Evolutionary conservation across 257 asterid species (phyloP), one percentile per base, ranked within the genome.

Genomic region (Solanum arcanum): DNA sequence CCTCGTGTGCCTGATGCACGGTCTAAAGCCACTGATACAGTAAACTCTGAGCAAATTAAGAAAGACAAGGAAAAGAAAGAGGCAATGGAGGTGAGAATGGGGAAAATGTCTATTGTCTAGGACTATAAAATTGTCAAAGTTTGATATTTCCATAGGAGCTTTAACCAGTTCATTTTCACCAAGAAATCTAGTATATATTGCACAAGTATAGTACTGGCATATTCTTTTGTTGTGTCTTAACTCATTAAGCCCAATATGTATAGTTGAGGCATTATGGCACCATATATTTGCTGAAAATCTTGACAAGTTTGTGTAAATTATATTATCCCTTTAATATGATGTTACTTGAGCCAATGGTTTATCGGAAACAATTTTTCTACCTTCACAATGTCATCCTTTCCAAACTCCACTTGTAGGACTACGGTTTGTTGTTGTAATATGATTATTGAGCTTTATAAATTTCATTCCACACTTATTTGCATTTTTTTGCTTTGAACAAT

Each of bases 51-150:
- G 70, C 42, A 47, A 31, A 47, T 29, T 27, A 89, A 35, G 27
- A 16, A 86, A 84, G 88, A 75, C 37, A 97, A 95, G 87, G 90
- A 87, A 46, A 95, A 92, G 68, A 98, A 93, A 92, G 92, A 95
- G 68, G 98, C 94, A 13, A 89, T 95, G 97, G 98, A 94, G 89
- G 91, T 90, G 64, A 87, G 97, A 88, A 96, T 97, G 41, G 98
- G 98, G 41, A 96, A 90, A 89, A 97, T 97, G 86, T 93, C 91
- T 83, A 89, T 91, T 80, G 11, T 9, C 44, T 47, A 80, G 68
- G 68, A 47, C 18, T 46, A n/a, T 7, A 16, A 3, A 10, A 47
- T 16, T 80, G 84, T 80, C 66, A 44, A 15, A 78, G 18, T 46
- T 44, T 25, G 84, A 5, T 27, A 46, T 29, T 46, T 46, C 66